Evolutionary conservation across 176 grass and related monocot genomes (phyloP), one percentile per base, ranked within the genome.

Genomic region (Rhynchospora breviuscula): DNA sequence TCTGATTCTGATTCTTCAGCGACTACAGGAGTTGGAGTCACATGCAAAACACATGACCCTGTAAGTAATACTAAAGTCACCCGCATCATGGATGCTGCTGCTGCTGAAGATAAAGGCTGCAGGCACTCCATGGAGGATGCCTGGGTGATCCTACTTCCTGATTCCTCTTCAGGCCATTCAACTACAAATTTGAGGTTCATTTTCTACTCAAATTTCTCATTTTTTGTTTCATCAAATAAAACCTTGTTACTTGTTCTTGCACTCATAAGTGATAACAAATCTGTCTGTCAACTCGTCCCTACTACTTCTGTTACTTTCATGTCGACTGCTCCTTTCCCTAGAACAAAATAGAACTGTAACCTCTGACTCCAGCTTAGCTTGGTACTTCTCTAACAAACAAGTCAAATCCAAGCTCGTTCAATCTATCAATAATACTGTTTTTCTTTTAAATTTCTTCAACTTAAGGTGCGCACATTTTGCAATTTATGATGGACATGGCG

Each of bases 81-180:
- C 15, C 58, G 18, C 57, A 19, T 98, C 57, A 19, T 98, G 6
- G 90, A 98, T 85, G 95, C 89, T n/a, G 92, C 82, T 88, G 90
- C 86, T 25, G 92, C 92, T 1, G 92, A 98, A 80, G 89, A 94
- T 71, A 98, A 94, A 85, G 95, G 95, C 51, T 94, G 92, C 61
- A 88, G 95, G 75, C 90, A 94, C 64, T 80, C 83, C 19, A 98
- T 98, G 92, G 95, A 98, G 77, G 95, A 98, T n/a, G n/a, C n/a
- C n/a, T n/a, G n/a, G n/a, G n/a, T n/a, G n/a, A 89, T 98, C 46
- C 31, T 98, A 47, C 92, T 98, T 61, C 87, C 87, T 5, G 26
- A 98, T 81, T 71, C 74, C 80, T 47, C 12, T 53, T 81, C 63
- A 4, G 89, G 89, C 74, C 51, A 85, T 84, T 86, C 89, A n/a